Evolutionary conservation across 768 basidiomycete species (phyloP).

Genomic region (Mrakia gelida): DNA sequence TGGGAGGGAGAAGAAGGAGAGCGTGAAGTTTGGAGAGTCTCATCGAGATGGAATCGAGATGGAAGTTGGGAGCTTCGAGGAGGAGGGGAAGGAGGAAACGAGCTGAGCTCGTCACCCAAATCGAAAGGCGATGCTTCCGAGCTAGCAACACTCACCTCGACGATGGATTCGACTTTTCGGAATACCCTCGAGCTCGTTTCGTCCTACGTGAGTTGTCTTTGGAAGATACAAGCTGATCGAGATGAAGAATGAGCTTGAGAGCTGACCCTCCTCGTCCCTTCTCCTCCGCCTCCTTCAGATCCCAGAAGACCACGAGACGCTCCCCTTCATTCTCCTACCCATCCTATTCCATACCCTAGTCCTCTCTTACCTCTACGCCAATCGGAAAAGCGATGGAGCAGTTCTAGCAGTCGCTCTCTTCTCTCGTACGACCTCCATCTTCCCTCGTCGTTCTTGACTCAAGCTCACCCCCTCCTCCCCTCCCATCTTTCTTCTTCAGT

Average conservation of each 20-base stretch:
- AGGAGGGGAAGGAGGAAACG: background rate
- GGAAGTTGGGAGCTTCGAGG: background rate
- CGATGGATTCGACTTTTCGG: background rate
- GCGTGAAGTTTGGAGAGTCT: background rate
- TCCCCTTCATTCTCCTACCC: background rate
- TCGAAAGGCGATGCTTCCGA: background rate
- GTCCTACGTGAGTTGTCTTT: background rate
- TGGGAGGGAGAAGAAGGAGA: constrained; percentile 1
- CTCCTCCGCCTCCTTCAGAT: background rate
- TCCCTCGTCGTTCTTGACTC: background rate
- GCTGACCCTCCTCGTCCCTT: background rate
- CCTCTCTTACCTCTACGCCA: background rate
- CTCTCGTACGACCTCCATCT: background rate
- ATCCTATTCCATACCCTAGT: background rate
- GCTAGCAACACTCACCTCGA: background rate
- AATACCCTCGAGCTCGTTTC: background rate
- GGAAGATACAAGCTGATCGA: background rate
- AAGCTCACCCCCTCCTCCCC: background rate
- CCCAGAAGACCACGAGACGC: constrained; percentile 10
- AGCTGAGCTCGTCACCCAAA: background rate
- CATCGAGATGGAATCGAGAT: background rate
- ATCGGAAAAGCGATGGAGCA: background rate
- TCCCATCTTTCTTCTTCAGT: background rate
- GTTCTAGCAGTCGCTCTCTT: background rate
- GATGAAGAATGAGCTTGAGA: background rate